Evolutionary conservation across 148 eudicot genomes (phyloP), one percentile per base, ranked within the genome.

Genomic region (Camellia japonica): DNA sequence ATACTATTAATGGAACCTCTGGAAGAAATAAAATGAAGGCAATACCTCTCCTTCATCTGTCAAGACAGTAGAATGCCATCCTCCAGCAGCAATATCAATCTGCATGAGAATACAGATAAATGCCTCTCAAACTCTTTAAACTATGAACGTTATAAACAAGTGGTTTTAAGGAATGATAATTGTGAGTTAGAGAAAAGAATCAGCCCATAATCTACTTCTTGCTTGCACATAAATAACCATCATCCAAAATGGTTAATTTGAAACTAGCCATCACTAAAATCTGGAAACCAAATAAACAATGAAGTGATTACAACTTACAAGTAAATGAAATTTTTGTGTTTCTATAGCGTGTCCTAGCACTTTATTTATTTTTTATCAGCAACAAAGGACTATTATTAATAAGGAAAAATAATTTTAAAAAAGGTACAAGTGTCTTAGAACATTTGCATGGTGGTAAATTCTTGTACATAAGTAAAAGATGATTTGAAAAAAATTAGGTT

Each of bases 41-140:
- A 67, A 61, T 91, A 96, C 99, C 96, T 97, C 98, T 85, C 99
- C 99, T 20, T 90, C 96, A 77, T 86, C 90, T 56, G 98, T 97
- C 84, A 97, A 80, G 63, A 93, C 94, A 63, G 98, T 91, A 46
- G 99, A 97, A 87, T 97, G 99, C 99, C 99, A 97, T 61, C 99
- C 99, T 76, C 99, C 99, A 82, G 99, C 99, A 86, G 99, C 99
- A 86, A 97, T 92, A 81, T 97, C 98, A 82, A 91, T 97, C 99
- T 97, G 90, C 74, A 84, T 41, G 68, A 18, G 30, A 73, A 81
- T 68, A 55, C 43, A 82, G 73, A 69, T 67, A 70, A 19, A 68
- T 52, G 52, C 63, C 78, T 12, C 51, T 42, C 15, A 61, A 65
- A 73, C n/a, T 63, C 58, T 64, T 71, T n/a, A 13, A 19, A 20